phyloP scores from a whole-genome alignment of 768 basidiomycete species.

The Clitopilus hobsonii region DNA sequence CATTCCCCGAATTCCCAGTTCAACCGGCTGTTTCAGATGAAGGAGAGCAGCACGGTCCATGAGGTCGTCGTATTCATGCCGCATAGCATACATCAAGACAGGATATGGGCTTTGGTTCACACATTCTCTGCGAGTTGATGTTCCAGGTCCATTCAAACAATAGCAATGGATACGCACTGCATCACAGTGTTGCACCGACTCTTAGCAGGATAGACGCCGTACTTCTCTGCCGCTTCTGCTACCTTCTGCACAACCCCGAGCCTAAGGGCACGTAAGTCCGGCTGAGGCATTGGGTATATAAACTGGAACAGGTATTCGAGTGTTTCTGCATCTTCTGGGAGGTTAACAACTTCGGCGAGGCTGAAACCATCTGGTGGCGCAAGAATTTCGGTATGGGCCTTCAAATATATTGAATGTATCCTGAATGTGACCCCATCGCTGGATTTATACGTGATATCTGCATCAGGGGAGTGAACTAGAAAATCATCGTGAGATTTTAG shows the following conservation, averaged over 20 bases:
- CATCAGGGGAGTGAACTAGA: constrained; percentile 10
- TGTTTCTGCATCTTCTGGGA: constrained; percentile 10
- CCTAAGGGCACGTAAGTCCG: constrained; percentile 2
- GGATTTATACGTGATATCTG: constrained; percentile 10
- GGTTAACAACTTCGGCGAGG: constrained; percentile 6
- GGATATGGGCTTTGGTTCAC: constrained; percentile 9
- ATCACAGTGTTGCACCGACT: constrained; percentile 14
- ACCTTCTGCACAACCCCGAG: constrained; percentile 8
- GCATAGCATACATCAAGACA: constrained; percentile 12
- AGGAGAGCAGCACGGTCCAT: constrained; percentile 8
- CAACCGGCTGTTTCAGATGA: neutral
- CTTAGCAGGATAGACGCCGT: constrained; percentile 16
- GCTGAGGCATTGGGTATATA: constrained; percentile 11
- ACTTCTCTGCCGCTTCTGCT: constrained; percentile 16
- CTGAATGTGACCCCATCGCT: constrained; percentile 9
- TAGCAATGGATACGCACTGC: constrained; percentile 7
- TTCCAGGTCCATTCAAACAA: too few relatives aligned
- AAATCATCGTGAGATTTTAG: neutral
- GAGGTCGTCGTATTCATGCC: constrained; percentile 11
- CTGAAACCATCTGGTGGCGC: constrained; percentile 6
- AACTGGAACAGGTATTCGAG: constrained; percentile 16
- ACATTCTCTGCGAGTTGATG: constrained; percentile 11
- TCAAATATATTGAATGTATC: constrained; percentile 13
- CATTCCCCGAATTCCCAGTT: neutral
- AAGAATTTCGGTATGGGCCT: constrained; percentile 9